Conservation (phyloP, 1,139 yeast species). For the Yamadazyma conglobata region DNA sequence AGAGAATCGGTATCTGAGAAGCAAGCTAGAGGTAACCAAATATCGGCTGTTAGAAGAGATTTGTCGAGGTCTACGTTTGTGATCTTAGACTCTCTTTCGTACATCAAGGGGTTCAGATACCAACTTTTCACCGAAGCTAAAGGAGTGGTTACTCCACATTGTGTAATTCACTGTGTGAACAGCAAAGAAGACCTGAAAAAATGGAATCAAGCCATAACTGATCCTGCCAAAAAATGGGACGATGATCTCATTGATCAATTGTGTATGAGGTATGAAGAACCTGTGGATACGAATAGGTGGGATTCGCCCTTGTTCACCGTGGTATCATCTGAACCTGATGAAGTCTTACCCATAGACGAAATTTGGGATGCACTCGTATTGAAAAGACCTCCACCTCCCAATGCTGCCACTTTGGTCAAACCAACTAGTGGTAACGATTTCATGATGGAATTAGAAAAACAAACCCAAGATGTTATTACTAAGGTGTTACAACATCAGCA, state of each 20-base stretch:
- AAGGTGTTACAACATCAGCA: slow-evolving; percentile 61
- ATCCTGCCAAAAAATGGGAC: slow-evolving; percentile 53
- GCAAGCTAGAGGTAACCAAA: slow-evolving; percentile 76
- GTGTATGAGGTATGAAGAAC: slow-evolving; percentile 89
- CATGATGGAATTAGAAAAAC: slow-evolving; percentile 72
- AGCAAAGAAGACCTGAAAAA: slow-evolving; percentile 58
- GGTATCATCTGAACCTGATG: slow-evolving; percentile 53
- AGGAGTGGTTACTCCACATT: slow-evolving; percentile 75
- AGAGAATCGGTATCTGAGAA: slow-evolving; percentile 71
- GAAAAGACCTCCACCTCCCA: slow-evolving; percentile 64
- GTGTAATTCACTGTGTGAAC: slow-evolving; percentile 75
- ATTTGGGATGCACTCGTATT: slow-evolving; percentile 71
- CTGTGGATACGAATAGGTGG: slow-evolving; percentile 84
- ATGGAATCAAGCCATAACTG: slow-evolving; percentile 45
- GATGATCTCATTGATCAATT: slow-evolving; percentile 63
- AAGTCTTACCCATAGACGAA: slow-evolving; percentile 56
- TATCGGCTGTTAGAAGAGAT: slow-evolving; percentile 85
- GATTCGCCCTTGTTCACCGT: slow-evolving; percentile 86
- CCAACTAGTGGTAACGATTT: slow-evolving; percentile 73
- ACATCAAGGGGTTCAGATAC: slow-evolving; percentile 93
- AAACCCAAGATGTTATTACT: slow-evolving; percentile 61
- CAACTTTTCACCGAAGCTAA: slow-evolving; percentile 94
- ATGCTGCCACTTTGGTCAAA: slow-evolving; percentile 70
- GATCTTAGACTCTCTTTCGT: slow-evolving; percentile 78
- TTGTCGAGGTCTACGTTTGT: slow-evolving; percentile 68